Evolutionary conservation across 139 green algal species (phyloP).

Genomic region (Picocystis salinarum): DNA sequence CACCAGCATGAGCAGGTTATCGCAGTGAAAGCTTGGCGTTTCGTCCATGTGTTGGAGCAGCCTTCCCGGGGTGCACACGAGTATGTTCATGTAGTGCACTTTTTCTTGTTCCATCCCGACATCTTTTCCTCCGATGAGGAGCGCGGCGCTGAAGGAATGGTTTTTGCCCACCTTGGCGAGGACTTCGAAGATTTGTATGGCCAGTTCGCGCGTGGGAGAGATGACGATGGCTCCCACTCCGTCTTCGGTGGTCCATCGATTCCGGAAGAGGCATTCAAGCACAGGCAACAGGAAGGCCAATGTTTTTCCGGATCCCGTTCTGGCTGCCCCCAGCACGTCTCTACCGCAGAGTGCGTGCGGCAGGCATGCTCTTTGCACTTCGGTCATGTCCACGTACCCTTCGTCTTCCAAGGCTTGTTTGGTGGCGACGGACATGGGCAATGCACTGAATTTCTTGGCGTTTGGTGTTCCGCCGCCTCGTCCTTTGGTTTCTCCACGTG

Average conservation of each 20-base stretch:
- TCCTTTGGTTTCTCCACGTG: too few relatives aligned
- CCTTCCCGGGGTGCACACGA: conserved; percentile 77
- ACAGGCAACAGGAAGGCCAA: conserved; percentile 85
- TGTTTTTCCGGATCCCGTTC: conserved; percentile 95
- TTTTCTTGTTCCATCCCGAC: conserved; percentile 52
- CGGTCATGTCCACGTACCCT: conserved; percentile 40
- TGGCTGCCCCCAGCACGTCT: conserved; percentile 88
- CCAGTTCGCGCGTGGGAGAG: conserved; percentile 84
- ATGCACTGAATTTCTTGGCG: too few relatives aligned
- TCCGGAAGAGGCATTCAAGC: conserved; percentile 73
- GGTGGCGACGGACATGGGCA: too few relatives aligned
- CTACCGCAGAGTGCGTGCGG: conserved; percentile 74
- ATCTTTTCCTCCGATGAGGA: conserved; percentile 89
- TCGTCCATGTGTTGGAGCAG: conserved; percentile 99
- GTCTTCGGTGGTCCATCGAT: conserved; percentile 62
- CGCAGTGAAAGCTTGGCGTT: conserved; percentile 77
- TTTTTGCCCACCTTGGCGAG: conserved; percentile 11
- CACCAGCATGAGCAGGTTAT: conserved; percentile 63
- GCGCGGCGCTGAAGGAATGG: conserved; percentile 61
- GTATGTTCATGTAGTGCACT: conserved; percentile 57
- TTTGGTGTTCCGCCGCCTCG: too few relatives aligned
- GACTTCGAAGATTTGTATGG: conserved; percentile 44
- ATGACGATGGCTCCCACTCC: conserved; percentile 84
- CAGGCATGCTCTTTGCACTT: conserved; percentile 77
- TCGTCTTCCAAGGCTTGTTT: too few relatives aligned